Percentiles rank a stretch among this genome's conserved stretches.
Evolutionary conservation across 1,284 basidiomycete genomes (phyloP).

Genomic region (Ustilago nuda): DNA sequence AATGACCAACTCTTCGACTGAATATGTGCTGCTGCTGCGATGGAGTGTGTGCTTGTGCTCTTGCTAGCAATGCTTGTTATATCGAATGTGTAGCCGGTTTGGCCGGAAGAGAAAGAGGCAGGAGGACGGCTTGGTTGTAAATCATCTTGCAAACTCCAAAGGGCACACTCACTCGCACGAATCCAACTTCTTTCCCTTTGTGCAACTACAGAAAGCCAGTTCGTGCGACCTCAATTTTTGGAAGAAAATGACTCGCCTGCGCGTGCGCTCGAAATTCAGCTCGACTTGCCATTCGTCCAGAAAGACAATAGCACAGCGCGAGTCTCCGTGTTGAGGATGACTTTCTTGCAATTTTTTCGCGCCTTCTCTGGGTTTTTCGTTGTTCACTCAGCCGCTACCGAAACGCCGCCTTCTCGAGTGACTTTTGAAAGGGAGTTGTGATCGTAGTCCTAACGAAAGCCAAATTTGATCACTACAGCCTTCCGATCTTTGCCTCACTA

Average conservation of each 20-base stretch:
- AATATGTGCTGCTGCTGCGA: background rate
- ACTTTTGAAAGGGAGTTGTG: background rate
- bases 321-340: slow-evolving; percentile 12
- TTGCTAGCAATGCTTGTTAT: background rate
- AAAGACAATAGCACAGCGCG: slow-evolving; percentile 3
- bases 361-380: slow-evolving; percentile 1
- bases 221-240: slow-evolving; percentile 5
- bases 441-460: background rate
- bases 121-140: background rate
- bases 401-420: slow-evolving; percentile 5
- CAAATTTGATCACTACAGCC: background rate
- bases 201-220: slow-evolving; percentile 4
- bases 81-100: slow-evolving; percentile 1
- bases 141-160: background rate
- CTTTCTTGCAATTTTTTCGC: slow-evolving; percentile 27
- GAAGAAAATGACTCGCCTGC: slow-evolving; percentile 37
- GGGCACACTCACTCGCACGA: background rate
- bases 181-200: slow-evolving; percentile 1
- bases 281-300: slow-evolving; percentile 7
- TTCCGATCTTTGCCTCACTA: background rate
- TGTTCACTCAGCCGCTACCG: slow-evolving; percentile 1
- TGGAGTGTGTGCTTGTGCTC: background rate
- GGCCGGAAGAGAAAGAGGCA: background rate
- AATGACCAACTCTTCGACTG: slow-evolving; percentile 24
- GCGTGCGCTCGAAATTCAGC: background rate